Conservation (phyloP, 179 eudicot genomes). For the Silene coronaria region DNA sequence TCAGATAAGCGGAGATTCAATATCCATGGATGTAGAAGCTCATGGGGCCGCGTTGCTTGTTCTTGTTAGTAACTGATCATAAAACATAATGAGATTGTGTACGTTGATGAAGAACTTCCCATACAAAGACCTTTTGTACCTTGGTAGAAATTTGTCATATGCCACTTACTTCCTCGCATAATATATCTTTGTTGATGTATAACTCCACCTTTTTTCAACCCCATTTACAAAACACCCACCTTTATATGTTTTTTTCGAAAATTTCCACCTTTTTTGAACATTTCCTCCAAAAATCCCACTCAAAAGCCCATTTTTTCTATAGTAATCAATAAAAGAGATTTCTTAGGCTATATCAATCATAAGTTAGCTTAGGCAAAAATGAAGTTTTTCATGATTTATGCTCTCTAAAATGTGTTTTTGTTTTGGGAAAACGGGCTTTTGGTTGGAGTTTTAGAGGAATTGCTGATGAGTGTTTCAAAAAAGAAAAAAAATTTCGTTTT, state of each 20-base stretch:
- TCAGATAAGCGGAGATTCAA: conserved; percentile 28
- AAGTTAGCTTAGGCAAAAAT: background rate
- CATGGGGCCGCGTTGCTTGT: conserved; percentile 70
- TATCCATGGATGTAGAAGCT: conserved; percentile 44
- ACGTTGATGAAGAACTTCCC: background rate
- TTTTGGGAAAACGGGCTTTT: background rate
- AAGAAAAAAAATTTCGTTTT: too few species aligned
- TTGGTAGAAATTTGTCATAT: background rate
- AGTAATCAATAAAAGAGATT: background rate
- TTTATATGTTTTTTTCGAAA: background rate
- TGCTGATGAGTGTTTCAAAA: background rate
- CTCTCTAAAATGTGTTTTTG: background rate
- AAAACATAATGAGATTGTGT: background rate
- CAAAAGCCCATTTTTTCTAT: background rate
- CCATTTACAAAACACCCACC: background rate
- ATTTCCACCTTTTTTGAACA: background rate
- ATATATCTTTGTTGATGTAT: background rate
- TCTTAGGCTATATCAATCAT: background rate
- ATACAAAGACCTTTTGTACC: background rate
- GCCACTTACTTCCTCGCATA: background rate
- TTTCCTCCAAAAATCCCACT: background rate
- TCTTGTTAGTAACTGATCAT: conserved; percentile 26
- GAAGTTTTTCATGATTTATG: background rate
- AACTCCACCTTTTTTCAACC: background rate
- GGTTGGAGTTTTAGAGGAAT: background rate